Percentiles rank a stretch among this genome's conserved stretches.
phyloP scores from a whole-genome alignment of 139 green algal species.

The Micractinium sp. region DNA sequence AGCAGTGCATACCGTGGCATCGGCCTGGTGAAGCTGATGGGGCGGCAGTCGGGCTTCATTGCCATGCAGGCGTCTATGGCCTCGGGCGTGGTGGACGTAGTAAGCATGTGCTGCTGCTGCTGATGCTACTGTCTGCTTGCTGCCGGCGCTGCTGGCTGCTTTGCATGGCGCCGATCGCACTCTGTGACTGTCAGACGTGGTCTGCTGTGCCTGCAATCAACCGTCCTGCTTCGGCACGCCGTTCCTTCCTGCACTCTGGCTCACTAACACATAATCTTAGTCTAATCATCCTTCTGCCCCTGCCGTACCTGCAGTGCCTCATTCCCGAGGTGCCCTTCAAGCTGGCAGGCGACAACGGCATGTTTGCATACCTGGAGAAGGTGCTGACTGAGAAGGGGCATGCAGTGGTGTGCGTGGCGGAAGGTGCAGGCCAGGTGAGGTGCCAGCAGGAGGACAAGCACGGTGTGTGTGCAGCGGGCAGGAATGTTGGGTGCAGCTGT shows the following conservation, averaged over 20 bases:
- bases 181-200: too few species aligned
- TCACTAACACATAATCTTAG: too few species aligned
- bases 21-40: slow-evolving; percentile 92
- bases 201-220: too few species aligned
- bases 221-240: too few species aligned
- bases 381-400: slow-evolving; percentile 87
- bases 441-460: not conserved
- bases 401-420: slow-evolving; percentile 75
- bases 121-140: not conserved
- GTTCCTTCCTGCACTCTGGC: not conserved
- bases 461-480: too few species aligned
- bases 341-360: slow-evolving; percentile 79
- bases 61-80: slow-evolving; percentile 83
- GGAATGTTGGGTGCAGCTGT: not conserved
- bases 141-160: not conserved
- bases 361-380: slow-evolving; percentile 82
- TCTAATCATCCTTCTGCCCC: too few species aligned
- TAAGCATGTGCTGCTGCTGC: slow-evolving; percentile 10
- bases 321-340: slow-evolving; percentile 95
- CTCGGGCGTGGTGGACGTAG: slow-evolving; percentile 68
- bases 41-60: slow-evolving; percentile 86
- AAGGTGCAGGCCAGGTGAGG: slow-evolving; percentile 80
- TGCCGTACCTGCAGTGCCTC: slow-evolving; percentile 54
- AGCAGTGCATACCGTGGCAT: slow-evolving; percentile 69
- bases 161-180: not conserved